Evolutionary conservation across 2,329 filamentous ascomycete genomes (phyloP).

Genomic region (Dactylella cylindrospora): DNA sequence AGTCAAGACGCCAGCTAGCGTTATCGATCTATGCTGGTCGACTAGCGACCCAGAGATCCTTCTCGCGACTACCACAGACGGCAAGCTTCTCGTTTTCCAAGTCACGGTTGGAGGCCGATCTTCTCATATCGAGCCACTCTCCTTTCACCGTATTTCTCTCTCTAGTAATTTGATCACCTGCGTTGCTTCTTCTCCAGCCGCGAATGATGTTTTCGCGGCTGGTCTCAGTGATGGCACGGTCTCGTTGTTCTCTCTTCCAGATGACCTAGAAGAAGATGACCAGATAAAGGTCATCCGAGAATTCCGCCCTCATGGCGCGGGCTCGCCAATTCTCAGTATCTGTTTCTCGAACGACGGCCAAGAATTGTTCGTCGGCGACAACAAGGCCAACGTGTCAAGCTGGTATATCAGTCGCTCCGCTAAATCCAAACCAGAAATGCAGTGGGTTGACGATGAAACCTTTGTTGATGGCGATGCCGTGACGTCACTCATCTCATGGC

Average conservation of each 20-base stretch:
- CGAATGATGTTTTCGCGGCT: constrained; percentile 33
- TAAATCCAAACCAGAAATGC: constrained; percentile 10
- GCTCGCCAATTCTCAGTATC: constrained; percentile 13
- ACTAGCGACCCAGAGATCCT: constrained; percentile 40
- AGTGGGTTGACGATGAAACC: constrained; percentile 25
- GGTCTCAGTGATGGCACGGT: constrained; percentile 34
- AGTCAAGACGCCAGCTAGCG: constrained; percentile 35
- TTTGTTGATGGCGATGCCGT: constrained; percentile 31
- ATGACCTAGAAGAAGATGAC: constrained; percentile 34
- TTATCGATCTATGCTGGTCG: constrained; percentile 44
- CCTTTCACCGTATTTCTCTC: constrained; percentile 25
- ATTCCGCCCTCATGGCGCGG: constrained; percentile 16
- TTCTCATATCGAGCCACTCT: constrained; percentile 32
- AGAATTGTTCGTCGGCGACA: constrained; percentile 32
- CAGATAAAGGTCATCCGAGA: constrained; percentile 19
- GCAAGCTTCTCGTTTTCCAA: constrained; percentile 31
- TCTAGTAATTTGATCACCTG: constrained; percentile 14
- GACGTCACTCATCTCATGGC: constrained; percentile 44
- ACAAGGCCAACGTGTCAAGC: constrained; percentile 34
- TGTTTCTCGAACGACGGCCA: constrained; percentile 42
- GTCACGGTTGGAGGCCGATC: constrained; percentile 21
- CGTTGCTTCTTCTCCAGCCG: constrained; percentile 35
- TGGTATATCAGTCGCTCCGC: constrained; percentile 27
- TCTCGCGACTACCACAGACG: constrained; percentile 35
- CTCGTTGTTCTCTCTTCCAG: constrained; percentile 11